Evolutionary conservation across 83 land plant species (phyloP), one percentile per base, ranked within the genome.

Genomic region (Picea mariana): DNA sequence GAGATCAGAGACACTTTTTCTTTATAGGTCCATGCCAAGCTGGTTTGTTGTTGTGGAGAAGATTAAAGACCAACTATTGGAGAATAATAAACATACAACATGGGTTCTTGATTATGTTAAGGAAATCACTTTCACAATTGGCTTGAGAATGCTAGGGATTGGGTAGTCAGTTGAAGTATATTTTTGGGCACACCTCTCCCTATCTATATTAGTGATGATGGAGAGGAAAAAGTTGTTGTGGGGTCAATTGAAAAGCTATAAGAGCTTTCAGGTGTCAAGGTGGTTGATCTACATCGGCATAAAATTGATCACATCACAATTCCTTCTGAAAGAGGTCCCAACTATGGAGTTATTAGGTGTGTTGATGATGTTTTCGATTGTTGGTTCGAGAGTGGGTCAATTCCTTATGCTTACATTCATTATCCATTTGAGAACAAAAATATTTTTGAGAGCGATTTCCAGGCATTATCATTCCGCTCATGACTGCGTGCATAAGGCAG

Each of bases 111-210:
- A 89, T 44, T 79, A 66, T 87, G 91, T 89, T 63, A 89, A 89
- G 96, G 99, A 49, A 89, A 89, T 23, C 75, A 89, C 31, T 89
- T 89, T 65, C 91, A 89, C 65, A 89, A 84, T 75, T 89, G 91
- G 91, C 79, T 89, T 60, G 99, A 98, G 85, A 98, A 96, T 96
- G 99, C 99, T 13, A 87, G 99, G 85, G 99, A 98, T 83, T 98
- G 99, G 99, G 94, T 95, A 71, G 82, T 98, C 13, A 96, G 99
- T 86, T 89, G 99, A 82, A 98, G 92, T 84, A 91, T 99, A 42
- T 98, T 96, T 82, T 98, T 99, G 99, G 99, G 99, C 6, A 98
- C 99, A 67, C 99, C 99, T 65, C 84, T 98, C 58, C 99, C 99
- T 34, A 65, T 98, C 52, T 98, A 99, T 99, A 83, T 88, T 6